Conservation (phyloP, 2,329 filamentous ascomycete genomes). For the Colletotrichum brevisporum region DNA sequence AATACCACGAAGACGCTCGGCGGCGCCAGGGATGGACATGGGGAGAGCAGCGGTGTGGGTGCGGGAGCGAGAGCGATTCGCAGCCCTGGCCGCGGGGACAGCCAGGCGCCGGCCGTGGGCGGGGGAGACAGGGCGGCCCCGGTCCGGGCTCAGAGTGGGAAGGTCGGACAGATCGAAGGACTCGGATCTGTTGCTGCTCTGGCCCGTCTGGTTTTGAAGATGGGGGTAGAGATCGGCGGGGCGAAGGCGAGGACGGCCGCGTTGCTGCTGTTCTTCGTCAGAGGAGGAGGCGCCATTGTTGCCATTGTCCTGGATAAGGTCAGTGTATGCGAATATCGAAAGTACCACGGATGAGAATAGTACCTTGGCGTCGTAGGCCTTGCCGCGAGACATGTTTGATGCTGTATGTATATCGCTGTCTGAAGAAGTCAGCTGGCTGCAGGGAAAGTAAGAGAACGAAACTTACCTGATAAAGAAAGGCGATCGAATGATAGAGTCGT, state of each 20-base stretch:
- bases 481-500: no score
- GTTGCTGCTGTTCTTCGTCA: conserved; percentile 11
- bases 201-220: not conserved
- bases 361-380: conserved; percentile 17
- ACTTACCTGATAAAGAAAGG: not conserved
- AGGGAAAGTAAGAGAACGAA: accelerated
- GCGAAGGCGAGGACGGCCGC: conserved; percentile 18
- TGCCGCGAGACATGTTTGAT: conserved; percentile 14
- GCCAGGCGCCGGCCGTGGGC: not conserved
- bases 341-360: not conserved
- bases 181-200: not conserved
- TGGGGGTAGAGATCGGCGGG: not conserved
- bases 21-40: conserved; percentile 23
- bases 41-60: conserved; percentile 8
- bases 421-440: not conserved
- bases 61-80: conserved; percentile 4
- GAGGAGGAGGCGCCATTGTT: no score
- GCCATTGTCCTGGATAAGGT: not conserved
- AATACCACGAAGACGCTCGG: not conserved
- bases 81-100: not conserved
- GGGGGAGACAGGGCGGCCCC: not conserved
- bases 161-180: not conserved
- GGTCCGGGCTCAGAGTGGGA: not conserved
- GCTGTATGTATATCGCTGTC: not conserved
- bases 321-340: not conserved